phyloP scores from a whole-genome alignment of 257 asterid species.

The Solanum clarkiae region DNA sequence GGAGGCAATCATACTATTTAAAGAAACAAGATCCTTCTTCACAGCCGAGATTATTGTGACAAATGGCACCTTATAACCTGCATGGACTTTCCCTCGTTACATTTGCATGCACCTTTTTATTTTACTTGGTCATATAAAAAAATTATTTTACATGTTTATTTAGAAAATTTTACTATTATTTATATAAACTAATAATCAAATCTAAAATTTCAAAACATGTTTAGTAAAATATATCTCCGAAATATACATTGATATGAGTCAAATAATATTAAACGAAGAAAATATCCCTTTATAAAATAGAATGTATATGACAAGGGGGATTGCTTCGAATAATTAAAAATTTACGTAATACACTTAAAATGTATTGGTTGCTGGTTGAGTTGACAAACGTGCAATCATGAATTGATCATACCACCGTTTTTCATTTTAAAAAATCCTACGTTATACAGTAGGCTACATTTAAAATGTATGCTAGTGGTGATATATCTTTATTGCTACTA shows the following conservation, averaged over 20 bases:
- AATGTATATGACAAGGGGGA: background rate
- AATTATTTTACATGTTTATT: too few species aligned
- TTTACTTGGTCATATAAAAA: too few species aligned
- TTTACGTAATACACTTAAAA: background rate
- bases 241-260: too few species aligned
- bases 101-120: background rate
- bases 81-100: background rate
- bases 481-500: background rate
- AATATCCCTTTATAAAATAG: background rate
- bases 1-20: background rate
- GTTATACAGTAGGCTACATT: background rate
- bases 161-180: too few species aligned
- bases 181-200: too few species aligned
- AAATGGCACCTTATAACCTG: background rate
- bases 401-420: background rate
- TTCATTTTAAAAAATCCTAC: background rate
- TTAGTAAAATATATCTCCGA: too few species aligned
- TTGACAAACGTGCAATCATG: background rate
- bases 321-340: background rate
- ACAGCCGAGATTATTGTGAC: conserved; percentile 6
- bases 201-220: too few species aligned
- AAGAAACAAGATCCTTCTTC: conserved; percentile 18
- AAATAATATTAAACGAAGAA: too few species aligned
- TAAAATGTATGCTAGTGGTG: background rate
- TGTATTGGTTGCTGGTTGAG: background rate